Evolutionary conservation across 2,329 filamentous ascomycete species (phyloP).

Genomic region (Colletotrichum plurivorum): DNA sequence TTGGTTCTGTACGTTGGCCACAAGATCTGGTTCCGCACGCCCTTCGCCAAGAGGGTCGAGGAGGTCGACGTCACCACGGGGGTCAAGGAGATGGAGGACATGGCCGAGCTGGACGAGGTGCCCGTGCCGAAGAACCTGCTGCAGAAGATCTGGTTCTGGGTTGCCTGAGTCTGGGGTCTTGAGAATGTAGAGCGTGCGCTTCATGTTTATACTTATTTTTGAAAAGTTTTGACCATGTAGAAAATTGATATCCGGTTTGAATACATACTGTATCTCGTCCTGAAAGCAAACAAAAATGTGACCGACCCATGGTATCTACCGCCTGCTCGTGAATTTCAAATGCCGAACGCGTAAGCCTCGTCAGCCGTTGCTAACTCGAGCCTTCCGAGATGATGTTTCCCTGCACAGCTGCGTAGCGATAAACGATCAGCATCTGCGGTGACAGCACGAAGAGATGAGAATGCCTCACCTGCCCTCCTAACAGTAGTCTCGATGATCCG

Average conservation of each 20-base stretch:
- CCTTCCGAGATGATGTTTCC: neutral
- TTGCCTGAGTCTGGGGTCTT: slow-evolving; percentile 53
- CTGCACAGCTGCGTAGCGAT: slow-evolving; percentile 2
- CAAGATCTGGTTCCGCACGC: slow-evolving; percentile 65
- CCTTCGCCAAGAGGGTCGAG: slow-evolving; percentile 56
- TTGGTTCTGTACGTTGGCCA: slow-evolving; percentile 72
- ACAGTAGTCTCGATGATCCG: slow-evolving; percentile 36
- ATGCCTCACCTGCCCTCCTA: slow-evolving; percentile 25
- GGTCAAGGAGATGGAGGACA: slow-evolving; percentile 74
- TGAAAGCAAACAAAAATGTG: no score
- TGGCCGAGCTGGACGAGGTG: slow-evolving; percentile 63
- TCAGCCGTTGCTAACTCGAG: no score
- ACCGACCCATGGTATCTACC: no score
- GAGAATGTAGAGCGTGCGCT: neutral
- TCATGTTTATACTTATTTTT: neutral
- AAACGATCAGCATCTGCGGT: no score
- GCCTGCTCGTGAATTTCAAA: no score
- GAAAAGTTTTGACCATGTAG: neutral
- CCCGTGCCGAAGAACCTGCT: slow-evolving; percentile 65
- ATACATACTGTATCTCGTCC: no score
- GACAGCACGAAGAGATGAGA: no score
- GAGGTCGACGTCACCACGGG: slow-evolving; percentile 71
- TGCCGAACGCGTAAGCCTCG: no score
- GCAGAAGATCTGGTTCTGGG: slow-evolving; percentile 70
- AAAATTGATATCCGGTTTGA: no score